Evolutionary conservation across 169 alveolate species (phyloP).

Genomic region (Plasmodium malariae): DNA sequence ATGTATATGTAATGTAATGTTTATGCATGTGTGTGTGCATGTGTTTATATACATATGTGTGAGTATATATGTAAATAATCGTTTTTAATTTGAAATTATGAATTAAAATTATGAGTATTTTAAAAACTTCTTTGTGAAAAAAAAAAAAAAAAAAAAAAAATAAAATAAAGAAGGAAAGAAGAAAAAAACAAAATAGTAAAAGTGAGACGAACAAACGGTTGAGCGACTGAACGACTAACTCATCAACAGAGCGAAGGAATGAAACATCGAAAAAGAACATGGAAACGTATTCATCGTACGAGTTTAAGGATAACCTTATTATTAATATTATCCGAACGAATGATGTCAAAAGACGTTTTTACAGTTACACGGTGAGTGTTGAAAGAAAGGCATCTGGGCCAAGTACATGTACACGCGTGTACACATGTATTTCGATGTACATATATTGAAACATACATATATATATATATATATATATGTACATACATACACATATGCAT

Average conservation of each 20-base stretch:
- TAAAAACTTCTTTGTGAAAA: too few species aligned
- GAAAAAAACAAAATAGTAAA: background rate
- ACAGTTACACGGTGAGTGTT: conserved; percentile 50
- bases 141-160: background rate
- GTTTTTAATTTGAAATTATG: too few species aligned
- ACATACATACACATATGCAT: background rate
- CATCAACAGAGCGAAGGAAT: background rate
- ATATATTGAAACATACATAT: background rate
- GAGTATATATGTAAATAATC: too few species aligned
- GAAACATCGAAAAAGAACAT: background rate
- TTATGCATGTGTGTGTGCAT: too few species aligned
- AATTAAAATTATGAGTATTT: too few species aligned
- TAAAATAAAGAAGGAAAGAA: background rate
- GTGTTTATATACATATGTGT: too few species aligned
- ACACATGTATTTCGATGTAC: background rate
- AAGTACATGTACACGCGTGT: background rate
- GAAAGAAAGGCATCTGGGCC: background rate
- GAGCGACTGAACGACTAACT: background rate
- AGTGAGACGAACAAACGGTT: background rate
- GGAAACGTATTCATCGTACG: conserved; percentile 33
- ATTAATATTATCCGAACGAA: conserved; percentile 55
- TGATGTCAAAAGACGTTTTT: conserved; percentile 48
- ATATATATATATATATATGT: background rate
- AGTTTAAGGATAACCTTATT: conserved; percentile 50
- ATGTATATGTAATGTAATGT: too few species aligned